Percentiles rank a stretch among this genome's conserved stretches.
phyloP scores from a whole-genome alignment of 1,139 yeast species.

The Taphrina deformans region DNA sequence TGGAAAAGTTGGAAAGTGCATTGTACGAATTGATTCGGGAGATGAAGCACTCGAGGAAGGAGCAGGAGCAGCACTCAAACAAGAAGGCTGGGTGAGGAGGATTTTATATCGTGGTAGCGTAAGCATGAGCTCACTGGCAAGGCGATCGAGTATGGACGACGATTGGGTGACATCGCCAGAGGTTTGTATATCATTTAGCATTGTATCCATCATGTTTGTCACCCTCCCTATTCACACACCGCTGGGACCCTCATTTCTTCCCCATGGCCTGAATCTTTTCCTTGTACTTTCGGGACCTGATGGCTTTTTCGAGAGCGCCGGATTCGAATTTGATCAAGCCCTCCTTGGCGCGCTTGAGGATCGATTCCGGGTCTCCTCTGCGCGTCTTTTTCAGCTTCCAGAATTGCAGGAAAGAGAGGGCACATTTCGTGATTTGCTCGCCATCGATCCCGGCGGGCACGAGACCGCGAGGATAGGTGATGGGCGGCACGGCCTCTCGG shows the following conservation, averaged over 20 bases:
- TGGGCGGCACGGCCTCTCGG: background rate
- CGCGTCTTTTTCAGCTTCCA: background rate
- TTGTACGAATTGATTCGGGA: conserved; percentile 7
- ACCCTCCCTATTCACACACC: no score
- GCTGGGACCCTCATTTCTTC: background rate
- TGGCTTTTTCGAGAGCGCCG: background rate
- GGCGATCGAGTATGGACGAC: background rate
- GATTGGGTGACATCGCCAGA: no score
- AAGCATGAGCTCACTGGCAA: background rate
- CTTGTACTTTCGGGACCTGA: background rate
- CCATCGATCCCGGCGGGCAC: background rate
- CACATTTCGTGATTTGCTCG: background rate
- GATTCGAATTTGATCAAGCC: background rate
- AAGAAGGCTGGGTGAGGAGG: background rate
- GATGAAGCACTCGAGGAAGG: background rate
- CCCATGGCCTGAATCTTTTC: conserved; percentile 24
- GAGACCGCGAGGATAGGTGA: background rate
- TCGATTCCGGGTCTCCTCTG: background rate
- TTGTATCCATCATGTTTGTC: no score
- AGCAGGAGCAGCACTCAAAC: background rate
- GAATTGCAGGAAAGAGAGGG: background rate
- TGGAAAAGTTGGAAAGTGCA: conserved; percentile 11
- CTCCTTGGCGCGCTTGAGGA: conserved; percentile 6
- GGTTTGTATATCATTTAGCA: no score
- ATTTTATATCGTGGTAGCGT: background rate